Evolutionary conservation across 1,284 basidiomycete species (phyloP).

Genomic region (Vanrija sp.): DNA sequence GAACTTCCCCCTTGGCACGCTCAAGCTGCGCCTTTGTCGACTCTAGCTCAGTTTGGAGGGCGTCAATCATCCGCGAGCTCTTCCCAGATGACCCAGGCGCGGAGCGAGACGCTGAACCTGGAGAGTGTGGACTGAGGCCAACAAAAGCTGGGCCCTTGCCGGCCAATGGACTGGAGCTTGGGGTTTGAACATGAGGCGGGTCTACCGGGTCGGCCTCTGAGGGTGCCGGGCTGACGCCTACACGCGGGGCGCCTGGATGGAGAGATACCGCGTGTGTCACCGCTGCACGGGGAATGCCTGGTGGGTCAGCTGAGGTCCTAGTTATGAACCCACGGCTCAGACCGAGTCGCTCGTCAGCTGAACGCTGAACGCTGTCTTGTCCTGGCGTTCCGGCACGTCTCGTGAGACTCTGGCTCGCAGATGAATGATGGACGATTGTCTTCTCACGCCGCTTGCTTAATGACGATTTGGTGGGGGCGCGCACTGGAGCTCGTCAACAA

Average conservation of each 20-base stretch:
- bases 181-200: no score
- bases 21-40: constrained; percentile 35
- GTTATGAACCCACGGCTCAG: constrained; percentile 28
- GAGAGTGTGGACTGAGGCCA: constrained; percentile 1
- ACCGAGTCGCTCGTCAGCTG: constrained; percentile 23
- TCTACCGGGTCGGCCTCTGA: neutral
- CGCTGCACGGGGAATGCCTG: constrained; percentile 40
- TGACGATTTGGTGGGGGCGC: constrained; percentile 10
- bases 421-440: constrained; percentile 18
- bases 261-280: constrained; percentile 35
- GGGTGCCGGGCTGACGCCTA: neutral
- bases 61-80: constrained; percentile 42
- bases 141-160: neutral
- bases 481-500: constrained; percentile 12
- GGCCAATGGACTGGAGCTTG: no score
- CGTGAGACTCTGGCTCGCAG: neutral
- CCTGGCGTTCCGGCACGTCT: constrained; percentile 15
- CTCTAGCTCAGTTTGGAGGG: constrained; percentile 40
- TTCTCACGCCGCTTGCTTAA: constrained; percentile 6
- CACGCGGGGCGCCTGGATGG: constrained; percentile 9
- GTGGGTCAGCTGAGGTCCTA: neutral
- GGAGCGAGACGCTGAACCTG: neutral
- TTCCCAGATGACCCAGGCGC: constrained; percentile 21
- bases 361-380: constrained; percentile 1
- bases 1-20: constrained; percentile 34